These are phyloP conservation scores for Onygenales sp. DNA, from an alignment of 2,329 filamentous ascomycete genomes.

Conservation along the genomic window DNA sequence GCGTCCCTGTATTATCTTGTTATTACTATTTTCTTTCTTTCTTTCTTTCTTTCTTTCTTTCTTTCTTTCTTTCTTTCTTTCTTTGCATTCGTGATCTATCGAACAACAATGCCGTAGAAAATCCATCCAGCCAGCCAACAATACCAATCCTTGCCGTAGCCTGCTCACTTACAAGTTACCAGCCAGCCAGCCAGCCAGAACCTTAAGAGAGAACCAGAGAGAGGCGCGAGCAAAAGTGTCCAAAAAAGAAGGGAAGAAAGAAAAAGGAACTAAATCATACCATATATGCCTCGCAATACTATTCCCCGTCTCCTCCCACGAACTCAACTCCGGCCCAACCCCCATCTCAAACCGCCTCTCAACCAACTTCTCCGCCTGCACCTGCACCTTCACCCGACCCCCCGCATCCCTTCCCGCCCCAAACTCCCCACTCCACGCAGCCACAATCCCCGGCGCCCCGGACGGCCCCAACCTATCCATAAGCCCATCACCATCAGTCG, in stretches of 20 bases:
- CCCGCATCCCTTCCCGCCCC: constrained; percentile 20
- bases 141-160: too few relatives aligned
- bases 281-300: constrained; percentile 64
- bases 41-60: too few relatives aligned
- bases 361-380: constrained; percentile 42
- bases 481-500: not conserved
- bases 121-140: too few relatives aligned
- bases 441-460: constrained; percentile 40
- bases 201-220: too few relatives aligned
- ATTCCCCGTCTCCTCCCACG: constrained; percentile 63
- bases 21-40: not conserved
- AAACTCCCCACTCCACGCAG: constrained; percentile 45
- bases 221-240: not conserved
- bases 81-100: too few relatives aligned
- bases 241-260: not conserved
- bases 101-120: too few relatives aligned
- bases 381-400: too few relatives aligned
- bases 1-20: constrained; percentile 40
- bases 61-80: too few relatives aligned
- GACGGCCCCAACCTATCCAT: constrained; percentile 20
- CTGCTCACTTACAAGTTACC: not conserved
- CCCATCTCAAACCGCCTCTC: constrained; percentile 43
- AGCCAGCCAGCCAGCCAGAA: not conserved
- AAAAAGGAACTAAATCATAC: constrained; percentile 32
- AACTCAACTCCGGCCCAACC: constrained; percentile 26